Base-by-base conservation (phyloP, 352 stramenopile species). In the Phytopythium montanum region DNA sequence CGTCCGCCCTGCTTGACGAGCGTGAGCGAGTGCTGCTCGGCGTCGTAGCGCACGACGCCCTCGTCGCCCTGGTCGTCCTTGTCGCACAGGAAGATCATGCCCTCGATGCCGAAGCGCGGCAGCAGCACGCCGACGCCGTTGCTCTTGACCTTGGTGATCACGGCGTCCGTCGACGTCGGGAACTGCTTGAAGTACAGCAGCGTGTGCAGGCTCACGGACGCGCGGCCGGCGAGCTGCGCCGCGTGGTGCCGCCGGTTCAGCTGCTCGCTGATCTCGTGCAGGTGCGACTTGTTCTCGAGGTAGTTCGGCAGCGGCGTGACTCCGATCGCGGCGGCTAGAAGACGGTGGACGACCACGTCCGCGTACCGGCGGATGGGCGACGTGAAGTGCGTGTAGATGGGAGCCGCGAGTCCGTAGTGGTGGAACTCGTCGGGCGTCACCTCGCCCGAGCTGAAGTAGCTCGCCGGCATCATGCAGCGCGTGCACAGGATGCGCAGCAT, bases 351-450 rank as follows among this genome's bases (percentile, higher is more conserved):
- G 46, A 99, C 94, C 19, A 99, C 94, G 73, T 99, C 98, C 1
- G 97, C 96, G 76, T 99, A 93, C 5, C 94, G 87, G 56, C 94
- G 87, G 74, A 99, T 99, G 5, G 98, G 98, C n/a, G 94, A 98
- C 31, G 98, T 99, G 68, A 99, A 99, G 75, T 99, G 97, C 34
- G 97, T 99, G 76, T 99, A 99, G 28, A 99, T 98, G 6, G 96
- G 94, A 10, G 97, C 96, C 13, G 97, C 97, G 12, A 99, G 83
- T 34, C 98, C 94, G 70, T 99, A 99, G 76, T 99, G 98, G 61
- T 98, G 93, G 85, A 97, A 99, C 65, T 99, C 95, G 8, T 87
- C 90, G 6, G 96, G 88, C 23, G 95, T 78, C 31, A 98, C 87
- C 64, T 99, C 97, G 51, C 96, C 97, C 14, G 95, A 99, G 62